phyloP scores from a whole-genome alignment of 768 basidiomycete species.

The Dioszegia aurantiaca region DNA sequence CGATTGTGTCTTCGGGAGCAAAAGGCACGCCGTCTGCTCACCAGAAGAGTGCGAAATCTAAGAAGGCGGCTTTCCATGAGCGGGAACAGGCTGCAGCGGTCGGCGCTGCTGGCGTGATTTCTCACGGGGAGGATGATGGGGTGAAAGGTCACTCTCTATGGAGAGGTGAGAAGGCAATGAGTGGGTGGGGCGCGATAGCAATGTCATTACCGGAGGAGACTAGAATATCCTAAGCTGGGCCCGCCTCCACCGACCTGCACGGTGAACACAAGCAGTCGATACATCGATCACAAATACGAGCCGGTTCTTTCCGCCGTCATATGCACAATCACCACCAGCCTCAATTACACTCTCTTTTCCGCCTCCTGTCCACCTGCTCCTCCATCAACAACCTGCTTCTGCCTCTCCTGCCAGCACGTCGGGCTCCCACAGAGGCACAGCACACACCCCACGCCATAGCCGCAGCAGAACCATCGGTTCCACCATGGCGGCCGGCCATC shows the following conservation, averaged over 20 bases:
- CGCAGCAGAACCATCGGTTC: conserved; percentile 41
- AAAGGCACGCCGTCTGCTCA: too few species aligned
- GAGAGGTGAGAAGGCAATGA: conserved; percentile 19
- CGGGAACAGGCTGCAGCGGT: conserved; percentile 8
- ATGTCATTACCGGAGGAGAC: too few species aligned
- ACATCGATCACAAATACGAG: background rate
- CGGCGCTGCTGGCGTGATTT: background rate
- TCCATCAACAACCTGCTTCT: conserved; percentile 8
- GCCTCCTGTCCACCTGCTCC: background rate
- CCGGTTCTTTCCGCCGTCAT: background rate
- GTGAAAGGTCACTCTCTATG: conserved; percentile 26
- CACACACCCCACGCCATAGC: conserved; percentile 38
- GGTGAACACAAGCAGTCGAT: too few species aligned
- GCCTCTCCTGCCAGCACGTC: conserved; percentile 36
- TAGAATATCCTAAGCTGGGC: too few species aligned
- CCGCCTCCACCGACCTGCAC: too few species aligned
- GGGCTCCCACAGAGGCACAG: conserved; percentile 39
- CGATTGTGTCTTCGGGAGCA: too few species aligned
- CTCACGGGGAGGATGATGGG: background rate
- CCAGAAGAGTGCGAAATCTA: conserved; percentile 11
- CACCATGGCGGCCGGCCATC: conserved; percentile 38
- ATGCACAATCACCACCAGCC: background rate
- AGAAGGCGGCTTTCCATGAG: conserved; percentile 25
- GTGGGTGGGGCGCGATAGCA: conserved; percentile 19
- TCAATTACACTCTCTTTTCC: background rate